Evolutionary conservation across 108 stramenopile species (phyloP), one percentile per base, ranked within the genome.

Genomic region (Nitzschia sp.): DNA sequence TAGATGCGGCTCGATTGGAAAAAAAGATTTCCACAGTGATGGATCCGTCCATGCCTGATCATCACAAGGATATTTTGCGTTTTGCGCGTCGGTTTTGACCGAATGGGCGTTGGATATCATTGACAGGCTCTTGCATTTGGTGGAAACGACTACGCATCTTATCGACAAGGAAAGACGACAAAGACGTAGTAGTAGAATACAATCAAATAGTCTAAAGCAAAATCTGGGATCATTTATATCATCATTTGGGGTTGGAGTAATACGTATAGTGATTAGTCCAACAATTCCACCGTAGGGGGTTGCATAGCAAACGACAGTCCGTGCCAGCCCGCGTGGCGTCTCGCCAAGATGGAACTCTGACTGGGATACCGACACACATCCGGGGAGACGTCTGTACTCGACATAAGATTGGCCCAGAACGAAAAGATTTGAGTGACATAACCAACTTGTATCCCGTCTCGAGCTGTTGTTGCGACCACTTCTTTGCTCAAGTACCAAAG

Each of bases 41-140:
- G 93, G 93, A 1, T 73, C 64, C 27, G 54, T 98, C 25, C 88
- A 92, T 71, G 93, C 95, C 58, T 65, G 94, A 98, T 76, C 88
- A 97, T 17, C 98, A 97, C 21, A 86, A 76, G 57, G 96, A 96
- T 55, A 82, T 98, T 68, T 79, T 97, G 8, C 80, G 87, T 25
- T 98, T 97, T 73, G 47, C 76, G 21, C 97, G 70, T 83, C 89
- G n/a, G 84, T 98, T 1, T 79, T 99, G 46, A 81, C 89, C 6
- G 96, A 98, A 32, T 99, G 98, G 98, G 86, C 96, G 21, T 46
- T 65, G 6, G 97, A 98, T 82, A 93, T n/a, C n/a, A n/a, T 99
- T 46, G 84, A 89, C 27, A 82, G 85, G 54, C 78, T 99, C 34
- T 79, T 99, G 68, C 71, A 78, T 58, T 76, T 98, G 54, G 94